These are phyloP conservation scores for Taphrina sp. DNA, from an alignment of 1,139 yeast species.

Conservation along the genomic window DNA sequence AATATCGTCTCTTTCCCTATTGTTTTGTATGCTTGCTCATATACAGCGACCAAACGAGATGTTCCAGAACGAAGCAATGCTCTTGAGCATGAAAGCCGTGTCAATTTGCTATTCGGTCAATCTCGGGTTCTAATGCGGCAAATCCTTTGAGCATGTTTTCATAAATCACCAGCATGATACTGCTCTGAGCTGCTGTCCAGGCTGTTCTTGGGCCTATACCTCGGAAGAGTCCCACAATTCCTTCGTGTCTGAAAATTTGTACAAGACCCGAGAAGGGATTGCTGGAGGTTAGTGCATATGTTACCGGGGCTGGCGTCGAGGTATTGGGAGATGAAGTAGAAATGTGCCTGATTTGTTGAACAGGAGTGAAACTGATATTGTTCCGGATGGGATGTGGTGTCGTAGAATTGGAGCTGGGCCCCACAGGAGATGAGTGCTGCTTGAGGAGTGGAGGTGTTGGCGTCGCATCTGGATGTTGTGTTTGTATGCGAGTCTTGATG, in stretches of 20 bases:
- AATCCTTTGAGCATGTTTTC: slow-evolving; percentile 48
- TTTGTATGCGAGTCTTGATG: slow-evolving; percentile 88
- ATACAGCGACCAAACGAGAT: too few species aligned
- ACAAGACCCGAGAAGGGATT: slow-evolving; percentile 54
- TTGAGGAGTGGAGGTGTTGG: too few species aligned
- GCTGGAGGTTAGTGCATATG: slow-evolving; percentile 40
- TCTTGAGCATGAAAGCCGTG: too few species aligned
- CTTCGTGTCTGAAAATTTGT: slow-evolving; percentile 72
- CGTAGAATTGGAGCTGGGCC: not conserved
- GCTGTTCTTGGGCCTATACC: slow-evolving; percentile 96
- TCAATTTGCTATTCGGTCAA: not conserved
- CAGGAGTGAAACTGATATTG: slow-evolving; percentile 32
- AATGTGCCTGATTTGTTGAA: slow-evolving; percentile 32
- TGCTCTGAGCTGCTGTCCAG: slow-evolving; percentile 95
- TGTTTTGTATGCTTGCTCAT: too few species aligned
- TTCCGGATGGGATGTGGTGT: not conserved
- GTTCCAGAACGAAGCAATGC: too few species aligned
- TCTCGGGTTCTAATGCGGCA: slow-evolving; percentile 34
- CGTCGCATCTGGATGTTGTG: slow-evolving; percentile 49
- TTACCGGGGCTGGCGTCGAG: slow-evolving; percentile 38
- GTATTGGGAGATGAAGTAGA: slow-evolving; percentile 40
- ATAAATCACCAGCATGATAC: slow-evolving; percentile 86
- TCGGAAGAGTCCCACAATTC: slow-evolving; percentile 73
- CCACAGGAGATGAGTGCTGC: too few species aligned
- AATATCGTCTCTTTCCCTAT: too few species aligned